A percentile compares a stretch with the other conserved stretches of the same genome.
Conservation (phyloP, 2,329 filamentous ascomycete species). For the Cladorrhinum sp. region DNA sequence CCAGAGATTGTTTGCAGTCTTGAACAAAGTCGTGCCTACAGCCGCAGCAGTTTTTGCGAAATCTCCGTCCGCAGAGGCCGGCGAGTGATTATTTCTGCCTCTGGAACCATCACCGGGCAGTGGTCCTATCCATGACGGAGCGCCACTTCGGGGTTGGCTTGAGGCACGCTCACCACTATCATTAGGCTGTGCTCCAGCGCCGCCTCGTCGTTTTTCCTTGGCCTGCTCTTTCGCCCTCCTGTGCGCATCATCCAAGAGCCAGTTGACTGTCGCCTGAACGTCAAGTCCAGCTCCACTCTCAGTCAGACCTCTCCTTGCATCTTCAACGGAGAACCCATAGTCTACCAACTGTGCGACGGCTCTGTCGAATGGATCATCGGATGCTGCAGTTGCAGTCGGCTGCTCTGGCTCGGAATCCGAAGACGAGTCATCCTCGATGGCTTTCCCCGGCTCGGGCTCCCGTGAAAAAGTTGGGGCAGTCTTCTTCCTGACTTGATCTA, state of each 20-base stretch:
- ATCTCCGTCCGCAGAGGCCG: slow-evolving; percentile 53
- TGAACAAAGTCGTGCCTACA: slow-evolving; percentile 79
- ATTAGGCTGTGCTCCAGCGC: slow-evolving; percentile 30
- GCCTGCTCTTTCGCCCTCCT: slow-evolving; percentile 73
- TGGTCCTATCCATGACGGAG: slow-evolving; percentile 62
- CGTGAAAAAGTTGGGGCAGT: slow-evolving; percentile 26
- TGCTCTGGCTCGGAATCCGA: slow-evolving; percentile 45
- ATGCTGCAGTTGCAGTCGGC: slow-evolving; percentile 33
- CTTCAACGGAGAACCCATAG: slow-evolving; percentile 87
- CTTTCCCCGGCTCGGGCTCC: slow-evolving; percentile 52
- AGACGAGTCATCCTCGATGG: slow-evolving; percentile 49
- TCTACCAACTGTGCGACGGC: slow-evolving; percentile 87
- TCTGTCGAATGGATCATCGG: slow-evolving; percentile 66
- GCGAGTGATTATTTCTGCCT: slow-evolving; percentile 54
- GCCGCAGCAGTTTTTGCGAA: slow-evolving; percentile 77
- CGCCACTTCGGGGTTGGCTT: slow-evolving; percentile 37
- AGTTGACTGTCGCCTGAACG: slow-evolving; percentile 82
- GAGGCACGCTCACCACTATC: slow-evolving; percentile 20
- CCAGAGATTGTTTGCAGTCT: slow-evolving; percentile 93
- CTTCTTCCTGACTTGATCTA: slow-evolving; percentile 53
- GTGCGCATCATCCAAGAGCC: slow-evolving; percentile 89
- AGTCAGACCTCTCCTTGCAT: slow-evolving; percentile 74
- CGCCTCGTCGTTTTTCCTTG: slow-evolving; percentile 53
- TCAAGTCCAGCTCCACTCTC: slow-evolving; percentile 77
- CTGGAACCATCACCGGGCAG: slow-evolving; percentile 38